These are phyloP conservation scores for Aphanomyces cochlioides DNA, from an alignment of 352 stramenopile genomes.

Conservation along the genomic window DNA sequence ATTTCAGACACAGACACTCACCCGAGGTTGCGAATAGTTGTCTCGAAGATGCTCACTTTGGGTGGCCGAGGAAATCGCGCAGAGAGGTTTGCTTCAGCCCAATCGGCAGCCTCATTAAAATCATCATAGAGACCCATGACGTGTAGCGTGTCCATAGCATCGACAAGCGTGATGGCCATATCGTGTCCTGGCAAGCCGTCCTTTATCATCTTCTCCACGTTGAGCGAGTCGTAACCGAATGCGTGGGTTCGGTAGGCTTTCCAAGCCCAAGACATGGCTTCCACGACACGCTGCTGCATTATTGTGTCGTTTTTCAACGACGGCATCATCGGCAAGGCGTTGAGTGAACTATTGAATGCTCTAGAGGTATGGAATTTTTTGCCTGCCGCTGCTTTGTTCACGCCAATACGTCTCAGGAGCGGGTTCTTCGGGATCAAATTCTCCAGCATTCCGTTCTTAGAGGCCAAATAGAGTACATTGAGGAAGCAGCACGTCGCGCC, in stretches of 20 bases:
- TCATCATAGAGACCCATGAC: slow-evolving; percentile 24
- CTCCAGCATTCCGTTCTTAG: slow-evolving; percentile 14
- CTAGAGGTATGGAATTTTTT: not conserved
- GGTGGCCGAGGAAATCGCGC: not conserved
- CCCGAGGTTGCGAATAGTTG: slow-evolving; percentile 27
- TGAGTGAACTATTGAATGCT: not conserved
- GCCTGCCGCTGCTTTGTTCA: not conserved
- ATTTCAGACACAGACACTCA: not conserved
- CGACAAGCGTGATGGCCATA: slow-evolving; percentile 17
- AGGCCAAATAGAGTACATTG: slow-evolving; percentile 18
- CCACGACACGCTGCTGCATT: slow-evolving; percentile 56
- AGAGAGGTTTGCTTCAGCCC: slow-evolving; percentile 14
- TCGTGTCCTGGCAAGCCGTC: slow-evolving; percentile 48
- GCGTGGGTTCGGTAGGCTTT: slow-evolving; percentile 67
- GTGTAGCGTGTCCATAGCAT: slow-evolving; percentile 28
- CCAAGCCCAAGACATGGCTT: slow-evolving; percentile 77
- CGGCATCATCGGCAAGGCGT: not conserved
- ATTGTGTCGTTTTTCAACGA: slow-evolving; percentile 37
- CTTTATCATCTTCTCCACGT: slow-evolving; percentile 56
- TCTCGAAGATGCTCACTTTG: slow-evolving; percentile 21
- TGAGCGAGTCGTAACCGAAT: slow-evolving; percentile 67
- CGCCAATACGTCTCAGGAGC: not conserved
- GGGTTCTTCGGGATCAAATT: slow-evolving; percentile 2
- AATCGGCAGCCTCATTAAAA: slow-evolving; percentile 23
- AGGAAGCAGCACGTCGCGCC: slow-evolving; percentile 22